Conservation (phyloP, 768 basidiomycete species). For the Tricholoma furcatifolium region DNA sequence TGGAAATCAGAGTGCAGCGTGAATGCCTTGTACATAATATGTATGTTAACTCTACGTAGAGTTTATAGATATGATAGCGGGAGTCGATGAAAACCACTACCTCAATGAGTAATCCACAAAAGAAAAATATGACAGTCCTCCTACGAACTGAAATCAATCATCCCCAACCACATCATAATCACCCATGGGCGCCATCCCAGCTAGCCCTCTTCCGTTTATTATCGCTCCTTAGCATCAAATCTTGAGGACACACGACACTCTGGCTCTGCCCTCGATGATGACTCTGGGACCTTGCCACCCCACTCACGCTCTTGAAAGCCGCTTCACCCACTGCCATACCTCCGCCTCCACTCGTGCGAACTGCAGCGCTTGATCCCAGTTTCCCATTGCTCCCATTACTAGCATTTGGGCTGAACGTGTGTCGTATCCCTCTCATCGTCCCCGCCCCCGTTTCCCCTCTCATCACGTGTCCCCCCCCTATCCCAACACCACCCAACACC, state of each 20-base stretch:
- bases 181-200: conserved; percentile 38
- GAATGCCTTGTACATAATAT: too few relatives aligned
- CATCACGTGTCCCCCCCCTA: too few relatives aligned
- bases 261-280: conserved; percentile 48
- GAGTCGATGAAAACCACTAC: too few relatives aligned
- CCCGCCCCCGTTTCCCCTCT: too few relatives aligned
- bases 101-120: not conserved
- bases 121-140: not conserved
- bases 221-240: conserved; percentile 30
- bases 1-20: too few relatives aligned
- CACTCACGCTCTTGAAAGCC: not conserved
- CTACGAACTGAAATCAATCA: not conserved
- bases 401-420: too few relatives aligned
- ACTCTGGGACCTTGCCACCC: conserved; percentile 18
- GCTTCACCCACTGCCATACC: not conserved
- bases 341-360: conserved; percentile 5
- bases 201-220: conserved; percentile 44
- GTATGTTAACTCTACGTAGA: too few relatives aligned
- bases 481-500: too few relatives aligned
- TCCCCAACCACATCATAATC: not conserved
- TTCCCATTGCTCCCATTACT: too few relatives aligned
- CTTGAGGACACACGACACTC: conserved; percentile 43
- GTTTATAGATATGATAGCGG: too few relatives aligned
- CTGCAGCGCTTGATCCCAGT: not conserved
- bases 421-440: too few relatives aligned